These are phyloP conservation scores for Nidularia pulvinata DNA, from an alignment of 768 basidiomycete genomes.

Conservation along the genomic window DNA sequence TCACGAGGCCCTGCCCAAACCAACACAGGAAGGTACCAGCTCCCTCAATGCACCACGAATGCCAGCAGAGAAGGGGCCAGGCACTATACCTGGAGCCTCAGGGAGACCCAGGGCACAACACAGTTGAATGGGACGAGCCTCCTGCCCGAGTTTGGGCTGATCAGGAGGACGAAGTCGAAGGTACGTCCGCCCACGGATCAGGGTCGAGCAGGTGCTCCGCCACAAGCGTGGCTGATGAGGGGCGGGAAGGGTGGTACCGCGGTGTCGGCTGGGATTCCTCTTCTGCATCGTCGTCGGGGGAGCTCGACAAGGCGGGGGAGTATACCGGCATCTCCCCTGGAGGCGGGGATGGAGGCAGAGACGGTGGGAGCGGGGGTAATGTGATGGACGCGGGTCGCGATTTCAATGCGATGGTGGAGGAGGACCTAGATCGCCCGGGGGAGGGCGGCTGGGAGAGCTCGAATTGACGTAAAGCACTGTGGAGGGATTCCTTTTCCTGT, in stretches of 20 bases:
- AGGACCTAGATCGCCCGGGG: conserved; percentile 11
- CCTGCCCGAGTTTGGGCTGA: neutral
- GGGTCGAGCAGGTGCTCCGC: neutral
- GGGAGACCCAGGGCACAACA: neutral
- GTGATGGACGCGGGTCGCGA: conserved; percentile 24
- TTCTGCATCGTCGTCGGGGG: neutral
- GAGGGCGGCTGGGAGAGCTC: neutral
- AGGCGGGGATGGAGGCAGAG: conserved; percentile 10
- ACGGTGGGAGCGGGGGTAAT: conserved; percentile 19
- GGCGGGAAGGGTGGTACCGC: conserved; percentile 1
- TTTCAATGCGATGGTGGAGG: conserved; percentile 26
- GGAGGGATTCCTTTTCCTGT: too few species aligned
- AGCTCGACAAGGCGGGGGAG: neutral
- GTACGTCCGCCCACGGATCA: neutral
- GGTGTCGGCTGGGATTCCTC: conserved; percentile 16
- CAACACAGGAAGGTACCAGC: neutral
- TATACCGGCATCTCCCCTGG: neutral
- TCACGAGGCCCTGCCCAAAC: neutral
- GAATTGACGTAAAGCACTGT: neutral
- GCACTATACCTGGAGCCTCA: neutral
- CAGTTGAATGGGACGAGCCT: neutral
- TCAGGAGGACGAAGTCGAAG: neutral
- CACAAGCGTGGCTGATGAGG: neutral
- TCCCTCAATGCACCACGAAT: neutral
- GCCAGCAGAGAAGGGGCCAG: too few species aligned